Evolutionary conservation across 345 rosid genomes (phyloP), one percentile per base, ranked within the genome.

Genomic region (Psidium guajava): DNA sequence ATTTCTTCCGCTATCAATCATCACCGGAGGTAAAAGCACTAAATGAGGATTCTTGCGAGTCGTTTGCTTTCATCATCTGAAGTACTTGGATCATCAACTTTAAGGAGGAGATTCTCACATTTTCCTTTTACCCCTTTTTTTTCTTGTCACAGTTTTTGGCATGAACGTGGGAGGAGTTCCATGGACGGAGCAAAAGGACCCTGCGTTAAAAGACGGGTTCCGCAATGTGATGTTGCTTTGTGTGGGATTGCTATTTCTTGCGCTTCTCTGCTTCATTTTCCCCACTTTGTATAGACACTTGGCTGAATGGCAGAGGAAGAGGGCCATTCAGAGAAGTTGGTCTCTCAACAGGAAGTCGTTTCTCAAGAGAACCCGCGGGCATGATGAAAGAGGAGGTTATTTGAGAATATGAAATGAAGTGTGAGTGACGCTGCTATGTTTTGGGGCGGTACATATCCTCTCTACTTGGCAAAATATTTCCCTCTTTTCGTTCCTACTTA

Each of bases 81-180:
- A 69, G 13, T 53, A 83, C 14, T 75, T 21, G 12, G 25, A 81
- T 54, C 49, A 53, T 50, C 1, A 42, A 69, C 47, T 57, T 44
- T 81, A 52, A 40, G 64, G 44, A 75, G 85, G 22, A 82, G 56
- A 50, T 52, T 15, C 20, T 69, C 47, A 69, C 80, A 36, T 2
- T 0, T 47, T 42, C 49, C 21, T 32, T 18, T 44, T 52, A 14
- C 49, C 11, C 47, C 28, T 14, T 24, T 40, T 40, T 21, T 54
- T 22, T 27, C 80, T 64, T 11, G 18, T 83, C 75, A 83, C 93
- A 98, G 99, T 96, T 54, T 96, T 98, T 61, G 99, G 99, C 85
- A 97, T 98, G 99, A 98, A 98, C 15, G 99, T 98, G 84, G 99
- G 99, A 73, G 99, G 99, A 85, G 99, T 98, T 90, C 99, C 99